Evolutionary conservation across 106 monocot species (phyloP), one percentile per base, ranked within the genome.

Genomic region (Dioscorea alata): DNA sequence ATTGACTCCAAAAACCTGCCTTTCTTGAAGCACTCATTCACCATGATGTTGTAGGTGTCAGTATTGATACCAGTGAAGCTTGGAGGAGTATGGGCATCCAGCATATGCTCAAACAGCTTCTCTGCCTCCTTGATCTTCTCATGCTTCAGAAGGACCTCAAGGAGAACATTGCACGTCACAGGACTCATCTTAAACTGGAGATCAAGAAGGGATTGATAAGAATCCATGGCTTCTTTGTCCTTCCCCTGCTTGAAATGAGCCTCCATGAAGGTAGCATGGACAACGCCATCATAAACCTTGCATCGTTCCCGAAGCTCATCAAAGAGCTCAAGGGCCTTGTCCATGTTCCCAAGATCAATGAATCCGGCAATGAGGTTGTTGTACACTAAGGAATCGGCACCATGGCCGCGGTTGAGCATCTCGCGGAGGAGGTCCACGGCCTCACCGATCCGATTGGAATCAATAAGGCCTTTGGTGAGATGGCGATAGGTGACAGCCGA

Each of bases 151-250:
- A 99, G 75, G 34, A 77, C 78, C 64, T 81, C 79, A 3, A 99
- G 25, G 19, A 99, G 83, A 16, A 69, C 68, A 33, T 99, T 92
- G 67, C 97, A 87, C 6, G 97, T 92, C 16, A 58, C 82, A 6
- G 90, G 72, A 13, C 50, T 81, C 97, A 99, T 92, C 75, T 85
- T 89, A 72, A 99, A 99, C 70, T 92, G 67, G n/a, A 80, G 61
- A 32, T 87, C 90, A 8, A 92, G 66, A 2, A 90, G 77, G 1
- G 82, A 87, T 67, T 99, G 92, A 72, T 99, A 99, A 13, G 81
- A 86, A 32, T 85, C 87, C 97, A 99, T 92, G 50, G 97, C 97
- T 65, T 99, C 97, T 70, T 85, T 99, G 49, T 90, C 97, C 86
- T 72, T 90, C 18, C 79, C 92, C 49, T 66, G 68, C 63, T 89